phyloP scores from a whole-genome alignment of 208 protist species.

The Acanthamoeba sp. region DNA sequence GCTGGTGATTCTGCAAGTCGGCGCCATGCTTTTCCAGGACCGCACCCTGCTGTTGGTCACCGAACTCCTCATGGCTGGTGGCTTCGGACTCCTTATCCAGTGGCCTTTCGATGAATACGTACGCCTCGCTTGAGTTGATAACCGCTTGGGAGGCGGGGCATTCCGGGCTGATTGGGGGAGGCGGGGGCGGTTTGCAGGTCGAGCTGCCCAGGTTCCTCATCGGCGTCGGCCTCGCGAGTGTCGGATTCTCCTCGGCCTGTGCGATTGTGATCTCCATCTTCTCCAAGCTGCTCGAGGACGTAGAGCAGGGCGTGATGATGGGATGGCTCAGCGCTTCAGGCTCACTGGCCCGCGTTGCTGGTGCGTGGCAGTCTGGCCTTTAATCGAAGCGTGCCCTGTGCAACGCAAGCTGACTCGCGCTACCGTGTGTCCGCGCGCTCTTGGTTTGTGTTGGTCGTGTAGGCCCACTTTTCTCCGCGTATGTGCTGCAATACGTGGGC shows the following conservation, averaged over 20 bases:
- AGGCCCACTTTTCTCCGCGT: conserved; percentile 32
- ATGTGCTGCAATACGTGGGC: conserved; percentile 52
- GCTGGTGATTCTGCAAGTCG: conserved; percentile 57
- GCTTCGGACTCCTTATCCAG: conserved; percentile 61
- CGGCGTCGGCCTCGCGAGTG: conserved; percentile 12
- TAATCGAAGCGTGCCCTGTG: no score
- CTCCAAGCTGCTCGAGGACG: conserved; percentile 65
- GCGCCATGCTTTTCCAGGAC: conserved; percentile 39
- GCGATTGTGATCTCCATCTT: conserved; percentile 70
- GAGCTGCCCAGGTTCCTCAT: conserved; percentile 43
- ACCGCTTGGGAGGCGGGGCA: no score
- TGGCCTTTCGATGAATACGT: conserved; percentile 43
- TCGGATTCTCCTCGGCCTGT: conserved; percentile 57
- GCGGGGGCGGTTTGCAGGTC: background rate
- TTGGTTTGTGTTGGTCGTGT: background rate
- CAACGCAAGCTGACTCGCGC: no score
- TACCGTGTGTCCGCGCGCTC: background rate
- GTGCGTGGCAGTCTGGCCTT: no score
- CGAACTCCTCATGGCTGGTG: conserved; percentile 26
- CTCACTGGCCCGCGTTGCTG: conserved; percentile 72
- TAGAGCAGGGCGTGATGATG: conserved; percentile 80
- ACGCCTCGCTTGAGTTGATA: background rate
- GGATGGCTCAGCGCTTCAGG: conserved; percentile 79
- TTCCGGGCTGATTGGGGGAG: background rate
- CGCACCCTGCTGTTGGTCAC: conserved; percentile 31